Evolutionary conservation across 768 basidiomycete species (phyloP).

Genomic region (Agaricus subrufescens): DNA sequence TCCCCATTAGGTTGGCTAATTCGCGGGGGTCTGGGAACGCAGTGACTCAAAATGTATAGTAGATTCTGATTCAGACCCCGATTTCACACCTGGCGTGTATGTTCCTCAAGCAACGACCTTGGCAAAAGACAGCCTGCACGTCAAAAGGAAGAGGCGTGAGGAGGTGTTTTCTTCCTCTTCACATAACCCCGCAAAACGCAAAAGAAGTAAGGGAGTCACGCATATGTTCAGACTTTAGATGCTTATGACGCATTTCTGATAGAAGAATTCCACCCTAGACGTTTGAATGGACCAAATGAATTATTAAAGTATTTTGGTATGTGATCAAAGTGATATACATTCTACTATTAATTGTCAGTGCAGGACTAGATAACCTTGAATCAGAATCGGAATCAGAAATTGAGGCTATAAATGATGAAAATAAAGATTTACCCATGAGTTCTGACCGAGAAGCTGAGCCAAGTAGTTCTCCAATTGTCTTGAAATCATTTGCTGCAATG

Average conservation of each 20-base stretch:
- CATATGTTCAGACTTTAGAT: neutral
- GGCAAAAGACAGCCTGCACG: slow-evolving; percentile 18
- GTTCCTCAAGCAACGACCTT: slow-evolving; percentile 25
- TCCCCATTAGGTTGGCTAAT: slow-evolving; percentile 29
- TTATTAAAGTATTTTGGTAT: slow-evolving; percentile 5
- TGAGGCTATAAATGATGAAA: neutral
- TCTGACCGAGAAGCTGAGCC: slow-evolving; percentile 2
- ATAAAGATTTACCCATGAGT: neutral
- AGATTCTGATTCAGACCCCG: slow-evolving; percentile 47
- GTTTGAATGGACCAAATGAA: neutral
- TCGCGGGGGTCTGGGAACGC: neutral
- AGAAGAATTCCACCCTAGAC: neutral
- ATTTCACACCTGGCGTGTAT: slow-evolving; percentile 40
- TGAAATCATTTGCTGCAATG: slow-evolving; percentile 3
- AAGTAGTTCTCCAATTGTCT: neutral
- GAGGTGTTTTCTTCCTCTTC: neutral
- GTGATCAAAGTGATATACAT: neutral
- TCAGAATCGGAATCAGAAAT: slow-evolving; percentile 6
- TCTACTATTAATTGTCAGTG: neutral
- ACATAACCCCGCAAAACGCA: slow-evolving; percentile 4
- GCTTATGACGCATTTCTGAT: neutral
- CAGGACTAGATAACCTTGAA: neutral
- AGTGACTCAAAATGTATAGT: neutral
- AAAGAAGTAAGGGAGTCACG: slow-evolving; percentile 6
- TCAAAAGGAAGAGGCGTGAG: slow-evolving; percentile 11